Conservation (phyloP, 2,329 filamentous ascomycete genomes). For the Knoxdaviesia proteae region DNA sequence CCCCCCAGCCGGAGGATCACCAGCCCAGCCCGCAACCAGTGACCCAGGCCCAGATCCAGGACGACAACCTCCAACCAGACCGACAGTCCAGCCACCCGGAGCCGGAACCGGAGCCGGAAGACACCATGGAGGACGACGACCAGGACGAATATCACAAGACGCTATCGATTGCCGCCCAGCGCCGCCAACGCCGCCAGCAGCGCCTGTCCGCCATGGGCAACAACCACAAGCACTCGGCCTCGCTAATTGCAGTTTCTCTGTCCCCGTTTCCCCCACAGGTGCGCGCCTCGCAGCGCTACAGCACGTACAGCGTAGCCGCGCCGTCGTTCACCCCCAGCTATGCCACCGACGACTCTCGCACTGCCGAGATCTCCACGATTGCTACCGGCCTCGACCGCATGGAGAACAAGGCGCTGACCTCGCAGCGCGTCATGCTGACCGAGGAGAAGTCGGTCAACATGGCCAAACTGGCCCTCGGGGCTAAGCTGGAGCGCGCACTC, state of each 20-base stretch:
- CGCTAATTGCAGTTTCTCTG: neutral
- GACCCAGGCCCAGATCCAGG: too few species aligned
- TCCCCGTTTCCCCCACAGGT: constrained; percentile 13
- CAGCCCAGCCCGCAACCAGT: too few species aligned
- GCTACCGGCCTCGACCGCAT: constrained; percentile 66
- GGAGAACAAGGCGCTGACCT: constrained; percentile 67
- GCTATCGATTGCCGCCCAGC: too few species aligned
- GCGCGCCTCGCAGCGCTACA: constrained; percentile 34
- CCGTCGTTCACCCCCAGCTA: constrained; percentile 38
- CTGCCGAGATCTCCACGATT: constrained; percentile 43
- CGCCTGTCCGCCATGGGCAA: constrained; percentile 1
- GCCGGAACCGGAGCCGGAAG: too few species aligned
- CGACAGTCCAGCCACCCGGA: too few species aligned
- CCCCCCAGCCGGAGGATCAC: too few species aligned
- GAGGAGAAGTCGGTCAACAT: constrained; percentile 65
- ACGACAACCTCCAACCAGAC: too few species aligned
- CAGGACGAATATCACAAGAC: too few species aligned
- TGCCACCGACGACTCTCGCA: constrained; percentile 28
- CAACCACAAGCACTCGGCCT: too few species aligned
- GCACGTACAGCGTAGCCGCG: constrained; percentile 37
- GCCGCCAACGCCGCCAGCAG: neutral
- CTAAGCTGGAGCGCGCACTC: constrained; percentile 76
- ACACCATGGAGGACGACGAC: too few species aligned
- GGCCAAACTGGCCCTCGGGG: constrained; percentile 70
- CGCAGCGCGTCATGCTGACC: constrained; percentile 61